These are phyloP conservation scores for Typha latifolia DNA, from an alignment of 176 grass and related monocot genomes.

Conservation along the genomic window DNA sequence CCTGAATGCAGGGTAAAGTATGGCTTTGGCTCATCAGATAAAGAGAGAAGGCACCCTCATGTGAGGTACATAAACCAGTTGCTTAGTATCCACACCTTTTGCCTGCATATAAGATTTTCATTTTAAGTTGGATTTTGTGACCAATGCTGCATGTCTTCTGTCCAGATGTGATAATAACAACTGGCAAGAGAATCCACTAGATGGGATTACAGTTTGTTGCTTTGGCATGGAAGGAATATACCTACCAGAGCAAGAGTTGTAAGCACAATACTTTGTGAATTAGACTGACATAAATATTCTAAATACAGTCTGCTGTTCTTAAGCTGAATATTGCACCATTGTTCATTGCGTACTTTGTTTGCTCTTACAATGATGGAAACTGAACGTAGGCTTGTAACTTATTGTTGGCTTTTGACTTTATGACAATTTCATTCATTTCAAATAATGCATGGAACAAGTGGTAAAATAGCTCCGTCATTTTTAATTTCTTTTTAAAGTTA, in stretches of 20 bases:
- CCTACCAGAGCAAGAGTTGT: slow-evolving; percentile 78
- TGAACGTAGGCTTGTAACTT: no score
- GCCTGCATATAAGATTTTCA: slow-evolving; percentile 7
- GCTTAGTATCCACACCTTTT: not conserved
- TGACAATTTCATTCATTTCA: no score
- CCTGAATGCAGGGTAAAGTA: slow-evolving; percentile 47
- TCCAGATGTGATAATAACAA: slow-evolving; percentile 16
- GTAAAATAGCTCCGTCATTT: no score
- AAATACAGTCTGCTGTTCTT: not conserved
- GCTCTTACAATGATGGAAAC: no score
- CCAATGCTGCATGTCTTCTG: slow-evolving; percentile 11
- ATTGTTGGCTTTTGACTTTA: no score
- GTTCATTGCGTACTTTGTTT: no score
- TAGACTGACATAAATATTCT: not conserved
- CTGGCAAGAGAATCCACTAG: slow-evolving; percentile 18
- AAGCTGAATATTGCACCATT: not conserved
- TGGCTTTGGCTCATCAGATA: slow-evolving; percentile 20
- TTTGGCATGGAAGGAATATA: slow-evolving; percentile 89
- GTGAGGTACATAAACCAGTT: slow-evolving; percentile 35
- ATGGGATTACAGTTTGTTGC: slow-evolving; percentile 58
- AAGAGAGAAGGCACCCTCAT: slow-evolving; percentile 43
- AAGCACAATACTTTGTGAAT: slow-evolving; percentile 24
- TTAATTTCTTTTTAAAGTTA: no score
- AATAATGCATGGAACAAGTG: no score
- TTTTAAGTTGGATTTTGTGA: slow-evolving; percentile 20